Percentiles rank a stretch among this genome's conserved stretches.
Evolutionary conservation across 257 asterid species (phyloP).

Genomic region (Verbascum thapsus): DNA sequence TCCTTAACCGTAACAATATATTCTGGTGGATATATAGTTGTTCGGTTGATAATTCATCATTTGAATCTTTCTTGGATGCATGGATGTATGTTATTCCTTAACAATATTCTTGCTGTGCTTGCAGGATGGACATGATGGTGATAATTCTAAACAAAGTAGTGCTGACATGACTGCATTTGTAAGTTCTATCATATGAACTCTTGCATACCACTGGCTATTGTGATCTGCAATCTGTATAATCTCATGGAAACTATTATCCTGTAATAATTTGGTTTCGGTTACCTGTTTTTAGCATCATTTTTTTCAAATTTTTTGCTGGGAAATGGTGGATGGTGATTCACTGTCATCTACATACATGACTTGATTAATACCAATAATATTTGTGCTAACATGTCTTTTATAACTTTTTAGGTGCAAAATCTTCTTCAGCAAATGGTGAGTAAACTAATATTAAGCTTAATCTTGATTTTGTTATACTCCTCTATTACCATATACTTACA

Average conservation of each 20-base stretch:
- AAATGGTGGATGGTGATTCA: not conserved
- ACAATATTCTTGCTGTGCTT: constrained; percentile 25
- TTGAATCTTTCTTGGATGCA: not conserved
- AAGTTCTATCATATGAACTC: constrained; percentile 31
- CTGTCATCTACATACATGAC: not conserved
- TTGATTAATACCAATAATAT: constrained; percentile 6
- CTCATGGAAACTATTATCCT: not conserved
- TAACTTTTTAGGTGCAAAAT: constrained; percentile 67
- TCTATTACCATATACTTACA: constrained; percentile 17
- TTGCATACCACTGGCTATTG: not conserved
- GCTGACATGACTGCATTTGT: constrained; percentile 91
- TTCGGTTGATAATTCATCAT: not conserved
- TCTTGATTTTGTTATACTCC: not conserved
- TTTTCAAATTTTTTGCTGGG: not conserved
- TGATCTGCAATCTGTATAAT: not conserved
- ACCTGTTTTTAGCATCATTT: not conserved
- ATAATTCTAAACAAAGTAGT: constrained; percentile 62
- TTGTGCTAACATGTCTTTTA: constrained; percentile 29
- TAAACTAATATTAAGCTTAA: constrained; percentile 17
- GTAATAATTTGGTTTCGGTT: not conserved
- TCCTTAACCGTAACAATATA: not conserved
- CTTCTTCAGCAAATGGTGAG: constrained; percentile 88
- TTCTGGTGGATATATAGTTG: constrained; percentile 7
- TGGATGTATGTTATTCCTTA: not conserved
- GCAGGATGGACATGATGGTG: constrained; percentile 80